Evolutionary conservation across 345 rosid species (phyloP).

Genomic region (Chamaenerion angustifolium): DNA sequence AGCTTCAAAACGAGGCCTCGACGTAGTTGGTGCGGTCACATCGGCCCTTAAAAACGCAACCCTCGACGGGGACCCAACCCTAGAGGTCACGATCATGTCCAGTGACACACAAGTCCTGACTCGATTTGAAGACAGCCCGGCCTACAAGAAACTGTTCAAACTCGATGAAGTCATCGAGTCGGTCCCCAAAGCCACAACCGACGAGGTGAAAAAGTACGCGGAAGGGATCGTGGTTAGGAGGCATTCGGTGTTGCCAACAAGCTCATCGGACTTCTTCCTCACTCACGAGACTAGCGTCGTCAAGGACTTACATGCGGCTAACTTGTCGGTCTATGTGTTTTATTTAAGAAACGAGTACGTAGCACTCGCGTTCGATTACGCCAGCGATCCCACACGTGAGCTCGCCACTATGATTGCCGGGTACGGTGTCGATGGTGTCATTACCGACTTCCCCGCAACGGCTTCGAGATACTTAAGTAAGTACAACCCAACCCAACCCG

Average conservation of each 20-base stretch:
- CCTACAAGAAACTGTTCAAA: slow-evolving; percentile 42
- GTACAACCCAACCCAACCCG: too few species aligned
- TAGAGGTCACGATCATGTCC: slow-evolving; percentile 61
- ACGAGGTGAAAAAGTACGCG: slow-evolving; percentile 62
- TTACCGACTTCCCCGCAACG: slow-evolving; percentile 72
- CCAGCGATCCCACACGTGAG: slow-evolving; percentile 55
- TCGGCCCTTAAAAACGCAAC: slow-evolving; percentile 44
- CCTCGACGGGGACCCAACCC: slow-evolving; percentile 53
- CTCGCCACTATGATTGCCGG: slow-evolving; percentile 46
- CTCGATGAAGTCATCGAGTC: slow-evolving; percentile 33
- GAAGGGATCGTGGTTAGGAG: slow-evolving; percentile 41
- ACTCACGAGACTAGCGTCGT: slow-evolving; percentile 27
- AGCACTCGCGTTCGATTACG: slow-evolving; percentile 53
- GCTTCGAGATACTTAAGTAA: slow-evolving; percentile 61
- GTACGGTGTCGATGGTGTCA: slow-evolving; percentile 42
- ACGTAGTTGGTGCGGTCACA: slow-evolving; percentile 29
- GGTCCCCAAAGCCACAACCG: slow-evolving; percentile 32
- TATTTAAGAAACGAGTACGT: slow-evolving; percentile 51
- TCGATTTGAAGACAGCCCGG: slow-evolving; percentile 25
- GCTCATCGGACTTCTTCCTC: slow-evolving; percentile 20
- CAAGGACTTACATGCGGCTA: slow-evolving; percentile 41
- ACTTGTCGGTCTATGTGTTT: slow-evolving; percentile 52
- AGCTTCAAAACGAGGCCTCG: slow-evolving; percentile 57
- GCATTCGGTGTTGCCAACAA: slow-evolving; percentile 20
- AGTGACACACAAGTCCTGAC: slow-evolving; percentile 62